phyloP scores from a whole-genome alignment of 768 basidiomycete species.

The Tubosaeta sp. region DNA sequence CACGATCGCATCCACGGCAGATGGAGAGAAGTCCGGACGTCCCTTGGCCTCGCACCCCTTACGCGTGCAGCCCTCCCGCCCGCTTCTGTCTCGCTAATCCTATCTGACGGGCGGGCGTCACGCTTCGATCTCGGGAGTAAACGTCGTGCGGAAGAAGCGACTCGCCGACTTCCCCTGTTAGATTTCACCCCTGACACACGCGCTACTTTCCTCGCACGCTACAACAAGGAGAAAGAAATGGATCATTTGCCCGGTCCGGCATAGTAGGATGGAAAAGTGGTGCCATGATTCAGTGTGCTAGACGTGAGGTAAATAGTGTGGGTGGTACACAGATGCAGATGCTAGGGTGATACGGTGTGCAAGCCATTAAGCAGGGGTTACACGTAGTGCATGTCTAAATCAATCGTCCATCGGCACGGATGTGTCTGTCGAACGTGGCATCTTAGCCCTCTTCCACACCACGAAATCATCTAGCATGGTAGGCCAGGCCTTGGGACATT shows the following conservation, averaged over 20 bases:
- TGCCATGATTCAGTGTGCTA: neutral
- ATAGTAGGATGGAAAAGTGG: neutral
- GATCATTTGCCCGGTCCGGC: neutral
- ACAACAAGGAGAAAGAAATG: neutral
- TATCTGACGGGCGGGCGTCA: slow-evolving; percentile 10
- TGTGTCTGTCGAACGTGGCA: neutral
- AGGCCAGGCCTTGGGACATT: slow-evolving; percentile 66
- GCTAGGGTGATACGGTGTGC: slow-evolving; percentile 7
- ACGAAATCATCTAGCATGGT: slow-evolving; percentile 79
- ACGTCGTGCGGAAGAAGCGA: slow-evolving; percentile 5
- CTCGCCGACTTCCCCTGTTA: slow-evolving; percentile 14
- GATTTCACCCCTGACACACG: slow-evolving; percentile 18
- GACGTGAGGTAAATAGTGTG: neutral
- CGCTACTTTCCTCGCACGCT: neutral
- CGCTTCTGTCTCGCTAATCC: neutral
- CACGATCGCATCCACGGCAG: slow-evolving; percentile 25
- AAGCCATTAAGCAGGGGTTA: slow-evolving; percentile 15
- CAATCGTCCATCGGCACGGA: slow-evolving; percentile 4
- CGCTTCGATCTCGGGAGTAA: slow-evolving; percentile 24
- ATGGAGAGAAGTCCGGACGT: slow-evolving; percentile 30
- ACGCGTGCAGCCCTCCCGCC: slow-evolving; percentile 5
- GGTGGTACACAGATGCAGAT: slow-evolving; percentile 5
- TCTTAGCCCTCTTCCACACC: slow-evolving; percentile 48
- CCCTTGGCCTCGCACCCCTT: slow-evolving; percentile 28
- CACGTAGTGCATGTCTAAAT: slow-evolving; percentile 10